Base-by-base conservation (phyloP, 257 asterid species). In the Parsonsia alboflavescens region DNA sequence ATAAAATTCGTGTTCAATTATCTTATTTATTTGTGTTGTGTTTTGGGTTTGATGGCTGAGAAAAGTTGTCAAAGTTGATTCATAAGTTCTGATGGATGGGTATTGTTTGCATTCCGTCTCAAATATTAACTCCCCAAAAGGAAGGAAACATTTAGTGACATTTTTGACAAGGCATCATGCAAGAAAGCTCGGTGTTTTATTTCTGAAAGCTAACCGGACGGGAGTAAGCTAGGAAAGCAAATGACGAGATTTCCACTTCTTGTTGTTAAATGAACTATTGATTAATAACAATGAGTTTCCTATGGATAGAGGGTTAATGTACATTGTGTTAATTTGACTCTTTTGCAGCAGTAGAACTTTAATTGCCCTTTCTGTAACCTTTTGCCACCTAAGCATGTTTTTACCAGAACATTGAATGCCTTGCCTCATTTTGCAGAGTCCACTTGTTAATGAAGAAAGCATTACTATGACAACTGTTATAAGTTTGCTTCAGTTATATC, bases 261-360 rank as follows among this genome's bases (percentile, higher is more conserved):
- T n/a, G n/a, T n/a, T 6, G 39, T 36, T 64, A 33, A 33, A 33
- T 33, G 39, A 33, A 33, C 39, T 33, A 33, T 33, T 33, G 39
- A 33, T 33, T 33, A 41, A 8, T 65, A 16, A 9, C 7, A 65
- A 39, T 19, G 70, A 12, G 16, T 54, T 28, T 56, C 10, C 21
- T 17, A 19, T 1, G 9, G 17, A 44, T 54, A 12, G 59, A 56
- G 74, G 7, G 50, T 68, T 56, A 39, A 0, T 7, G 21, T 76
- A 57, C 45, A 69, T 46, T 70, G 49, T 61, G 13, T 4, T 76
- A 9, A 30, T 48, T 76, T 22, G 72, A 36, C 11, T 48, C 36
- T 39, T 58, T 33, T 49, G 72, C 67, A 24, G 72, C 67, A 24
- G 10, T 46, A 33, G 1, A n/a, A 48, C n/a, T 26, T 56, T 44